Evolutionary conservation across 2,329 filamentous ascomycete species (phyloP).

Genomic region (Calonectria montana): DNA sequence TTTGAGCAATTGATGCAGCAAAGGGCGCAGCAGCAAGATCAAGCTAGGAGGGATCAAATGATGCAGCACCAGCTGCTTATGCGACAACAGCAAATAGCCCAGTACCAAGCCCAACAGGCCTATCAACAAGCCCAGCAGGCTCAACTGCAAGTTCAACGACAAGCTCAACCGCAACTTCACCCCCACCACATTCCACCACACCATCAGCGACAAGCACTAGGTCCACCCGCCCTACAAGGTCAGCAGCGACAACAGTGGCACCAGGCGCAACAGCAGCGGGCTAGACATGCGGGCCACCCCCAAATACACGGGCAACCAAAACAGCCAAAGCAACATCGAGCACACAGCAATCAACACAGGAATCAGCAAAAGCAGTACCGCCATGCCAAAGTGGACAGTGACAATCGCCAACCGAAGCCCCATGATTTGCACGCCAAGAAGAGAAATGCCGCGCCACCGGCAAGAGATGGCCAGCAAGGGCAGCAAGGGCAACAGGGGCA

Average conservation of each 20-base stretch:
- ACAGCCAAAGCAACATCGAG: not conserved
- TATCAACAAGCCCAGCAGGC: not conserved
- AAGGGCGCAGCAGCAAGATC: not conserved
- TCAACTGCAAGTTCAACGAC: not conserved
- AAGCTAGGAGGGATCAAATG: not conserved
- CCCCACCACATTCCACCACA: not conserved
- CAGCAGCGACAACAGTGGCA: not conserved
- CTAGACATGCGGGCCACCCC: not conserved
- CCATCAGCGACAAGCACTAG: not conserved
- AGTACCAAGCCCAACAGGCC: not conserved
- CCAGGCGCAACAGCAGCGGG: not conserved
- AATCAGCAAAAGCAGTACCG: not conserved
- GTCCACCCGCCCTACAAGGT: not conserved
- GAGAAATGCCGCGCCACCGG: not conserved
- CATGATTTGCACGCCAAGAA: not conserved
- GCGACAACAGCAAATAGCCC: not conserved
- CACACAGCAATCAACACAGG: not conserved
- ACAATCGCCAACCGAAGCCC: not conserved
- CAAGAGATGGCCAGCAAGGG: not conserved
- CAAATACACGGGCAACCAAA: not conserved
- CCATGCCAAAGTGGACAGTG: not conserved
- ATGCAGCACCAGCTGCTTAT: not conserved
- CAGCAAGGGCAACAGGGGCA: not conserved
- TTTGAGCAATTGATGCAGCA: slow-evolving; percentile 9
- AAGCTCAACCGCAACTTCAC: not conserved